phyloP scores from a whole-genome alignment of 352 stramenopile species.

The Globisporangium barbulae region DNA sequence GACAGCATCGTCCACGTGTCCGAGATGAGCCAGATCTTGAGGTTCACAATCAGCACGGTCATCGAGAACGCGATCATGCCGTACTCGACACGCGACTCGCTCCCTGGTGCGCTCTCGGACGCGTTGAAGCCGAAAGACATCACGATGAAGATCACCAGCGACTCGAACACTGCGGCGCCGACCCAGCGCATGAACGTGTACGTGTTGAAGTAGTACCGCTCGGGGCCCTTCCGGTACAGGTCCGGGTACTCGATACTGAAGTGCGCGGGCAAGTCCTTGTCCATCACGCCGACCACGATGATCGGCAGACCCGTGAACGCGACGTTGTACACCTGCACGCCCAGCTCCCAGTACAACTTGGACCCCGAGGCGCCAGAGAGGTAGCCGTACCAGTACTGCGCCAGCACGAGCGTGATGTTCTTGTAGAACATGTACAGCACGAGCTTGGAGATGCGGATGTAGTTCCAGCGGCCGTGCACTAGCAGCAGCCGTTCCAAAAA shows the following conservation, averaged over 20 bases:
- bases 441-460: conserved; percentile 89
- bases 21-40: conserved; percentile 90
- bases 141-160: conserved; percentile 75
- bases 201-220: conserved; percentile 75
- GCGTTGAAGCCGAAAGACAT: conserved; percentile 79
- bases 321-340: conserved; percentile 93
- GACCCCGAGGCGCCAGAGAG: conserved; percentile 91
- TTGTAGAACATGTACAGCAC: conserved; percentile 95
- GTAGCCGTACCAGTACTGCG: conserved; percentile 91
- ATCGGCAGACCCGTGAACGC: conserved; percentile 93
- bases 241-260: conserved; percentile 76
- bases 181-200: conserved; percentile 81
- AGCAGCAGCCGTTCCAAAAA: conserved; percentile 90
- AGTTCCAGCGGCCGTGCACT: conserved; percentile 91
- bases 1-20: conserved; percentile 74
- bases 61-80: conserved; percentile 90
- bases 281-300: conserved; percentile 73
- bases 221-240: conserved; percentile 67
- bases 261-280: conserved; percentile 76
- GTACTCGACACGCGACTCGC: conserved; percentile 77
- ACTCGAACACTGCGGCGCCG: conserved; percentile 71
- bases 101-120: conserved; percentile 46
- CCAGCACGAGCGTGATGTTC: conserved; percentile 90
- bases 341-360: conserved; percentile 84
- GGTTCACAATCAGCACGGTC: conserved; percentile 92